Evolutionary conservation across 345 rosid species (phyloP).

Genomic region (rapeseed (Brassica napus)): DNA sequence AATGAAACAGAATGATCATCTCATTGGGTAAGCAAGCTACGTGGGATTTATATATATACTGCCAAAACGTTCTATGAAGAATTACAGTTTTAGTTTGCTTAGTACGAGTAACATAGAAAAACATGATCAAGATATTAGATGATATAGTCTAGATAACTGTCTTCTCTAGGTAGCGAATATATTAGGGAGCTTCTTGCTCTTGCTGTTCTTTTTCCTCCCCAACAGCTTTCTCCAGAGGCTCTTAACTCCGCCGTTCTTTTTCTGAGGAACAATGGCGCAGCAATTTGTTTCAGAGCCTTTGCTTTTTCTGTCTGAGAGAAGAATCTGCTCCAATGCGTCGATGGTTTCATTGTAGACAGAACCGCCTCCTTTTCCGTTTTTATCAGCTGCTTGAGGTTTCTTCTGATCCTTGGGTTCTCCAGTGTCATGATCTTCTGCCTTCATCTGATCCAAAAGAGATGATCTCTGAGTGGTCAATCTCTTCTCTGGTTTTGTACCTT

Average conservation of each 20-base stretch:
- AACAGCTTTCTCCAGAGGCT: constrained; percentile 73
- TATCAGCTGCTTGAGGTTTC: constrained; percentile 28
- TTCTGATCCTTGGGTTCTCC: constrained; percentile 25
- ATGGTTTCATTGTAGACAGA: constrained; percentile 39
- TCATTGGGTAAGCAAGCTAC: constrained; percentile 23
- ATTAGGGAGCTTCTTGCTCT: constrained; percentile 46
- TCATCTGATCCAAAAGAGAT: constrained; percentile 81
- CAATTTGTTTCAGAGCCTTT: constrained; percentile 43
- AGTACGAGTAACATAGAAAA: constrained; percentile 13
- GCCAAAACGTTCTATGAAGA: constrained; percentile 8
- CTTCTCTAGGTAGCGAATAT: constrained; percentile 40
- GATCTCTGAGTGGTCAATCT: constrained; percentile 56
- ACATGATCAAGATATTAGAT: constrained; percentile 17
- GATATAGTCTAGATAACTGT: background rate
- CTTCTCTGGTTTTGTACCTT: constrained; percentile 41
- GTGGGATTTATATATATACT: constrained; percentile 15
- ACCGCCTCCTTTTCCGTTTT: constrained; percentile 29
- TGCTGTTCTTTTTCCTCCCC: constrained; percentile 58
- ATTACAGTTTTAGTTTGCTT: constrained; percentile 23
- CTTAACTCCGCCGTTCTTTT: constrained; percentile 45
- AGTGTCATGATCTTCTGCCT: constrained; percentile 65
- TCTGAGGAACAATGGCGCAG: constrained; percentile 59
- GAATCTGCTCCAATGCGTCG: constrained; percentile 50
- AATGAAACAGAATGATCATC: constrained; percentile 19
- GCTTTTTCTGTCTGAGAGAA: constrained; percentile 36